Conservation (phyloP, 2,329 filamentous ascomycete species). For the Ophiostoma tasmaniense region DNA sequence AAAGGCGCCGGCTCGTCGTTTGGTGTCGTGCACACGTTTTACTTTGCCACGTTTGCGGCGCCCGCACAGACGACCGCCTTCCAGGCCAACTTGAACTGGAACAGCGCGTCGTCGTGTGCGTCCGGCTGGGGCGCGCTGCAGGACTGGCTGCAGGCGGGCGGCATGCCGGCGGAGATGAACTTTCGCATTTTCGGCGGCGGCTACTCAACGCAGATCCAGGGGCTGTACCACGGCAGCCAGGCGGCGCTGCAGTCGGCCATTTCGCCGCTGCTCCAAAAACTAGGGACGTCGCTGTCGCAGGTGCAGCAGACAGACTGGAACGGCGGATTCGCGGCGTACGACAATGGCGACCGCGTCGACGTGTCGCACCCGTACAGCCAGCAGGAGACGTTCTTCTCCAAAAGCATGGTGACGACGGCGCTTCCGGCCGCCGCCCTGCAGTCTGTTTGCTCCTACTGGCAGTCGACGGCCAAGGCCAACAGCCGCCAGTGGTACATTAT, state of each 20-base stretch:
- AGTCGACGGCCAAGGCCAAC: constrained; percentile 19
- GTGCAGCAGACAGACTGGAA: constrained; percentile 24
- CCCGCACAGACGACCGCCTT: no score
- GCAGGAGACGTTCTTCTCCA: constrained; percentile 28
- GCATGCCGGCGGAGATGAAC: constrained; percentile 26
- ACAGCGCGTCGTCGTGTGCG: constrained; percentile 31
- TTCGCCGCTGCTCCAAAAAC: constrained; percentile 22
- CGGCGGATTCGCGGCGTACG: constrained; percentile 27
- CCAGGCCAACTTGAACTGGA: constrained; percentile 19
- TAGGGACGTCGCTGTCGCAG: constrained; percentile 22
- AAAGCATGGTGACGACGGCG: constrained; percentile 24
- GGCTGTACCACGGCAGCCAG: constrained; percentile 24
- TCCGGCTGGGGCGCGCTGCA: constrained; percentile 24
- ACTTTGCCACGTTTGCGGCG: no score
- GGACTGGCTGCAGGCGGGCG: constrained; percentile 22
- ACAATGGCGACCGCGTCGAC: constrained; percentile 23
- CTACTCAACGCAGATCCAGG: constrained; percentile 23
- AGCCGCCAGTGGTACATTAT: constrained; percentile 29
- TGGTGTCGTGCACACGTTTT: no score
- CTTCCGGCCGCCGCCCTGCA: constrained; percentile 23
- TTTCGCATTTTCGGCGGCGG: constrained; percentile 24
- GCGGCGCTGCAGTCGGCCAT: constrained; percentile 14
- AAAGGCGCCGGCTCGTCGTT: no score
- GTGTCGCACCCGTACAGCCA: constrained; percentile 22
- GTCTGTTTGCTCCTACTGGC: constrained; percentile 26